phyloP scores from a whole-genome alignment of 192 early-diverging fungal genomes.

The Anaeromyces robustus region DNA sequence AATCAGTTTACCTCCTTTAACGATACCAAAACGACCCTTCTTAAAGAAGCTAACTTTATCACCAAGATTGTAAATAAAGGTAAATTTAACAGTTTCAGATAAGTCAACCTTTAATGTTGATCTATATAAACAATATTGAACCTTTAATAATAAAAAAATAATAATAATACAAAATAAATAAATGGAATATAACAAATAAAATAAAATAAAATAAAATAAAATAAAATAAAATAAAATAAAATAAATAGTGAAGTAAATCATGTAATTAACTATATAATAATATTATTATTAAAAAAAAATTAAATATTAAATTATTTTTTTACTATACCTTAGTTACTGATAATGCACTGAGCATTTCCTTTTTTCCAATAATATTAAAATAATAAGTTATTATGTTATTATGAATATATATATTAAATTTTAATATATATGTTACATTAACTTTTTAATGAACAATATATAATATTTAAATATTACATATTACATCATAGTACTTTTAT shows the following conservation, averaged over 20 bases:
- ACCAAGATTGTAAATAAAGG: conserved; percentile 20
- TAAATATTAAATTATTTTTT: no score
- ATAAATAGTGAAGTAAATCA: no score
- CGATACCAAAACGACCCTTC: conserved; percentile 22
- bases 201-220: no score
- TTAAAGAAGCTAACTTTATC: conserved; percentile 17
- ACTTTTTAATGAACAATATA: no score
- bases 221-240: no score
- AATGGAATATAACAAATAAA: no score
- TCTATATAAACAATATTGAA: conserved; percentile 7
- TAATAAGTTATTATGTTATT: conserved; percentile 2
- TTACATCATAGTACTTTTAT: no score
- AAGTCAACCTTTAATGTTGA: conserved; percentile 8
- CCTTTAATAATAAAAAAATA: not conserved
- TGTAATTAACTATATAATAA: no score
- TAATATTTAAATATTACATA: no score
- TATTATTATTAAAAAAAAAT: not conserved
- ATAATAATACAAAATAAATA: no score
- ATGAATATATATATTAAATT: no score
- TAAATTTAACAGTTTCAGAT: conserved; percentile 17
- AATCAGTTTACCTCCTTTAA: conserved; percentile 8
- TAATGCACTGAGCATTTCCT: conserved; percentile 2
- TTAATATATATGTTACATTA: no score
- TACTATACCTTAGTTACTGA: not conserved
- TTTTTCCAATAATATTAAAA: not conserved